Evolutionary conservation across 495 filamentous ascomycete species (phyloP).

Genomic region (Chaetomium cochliodes): DNA sequence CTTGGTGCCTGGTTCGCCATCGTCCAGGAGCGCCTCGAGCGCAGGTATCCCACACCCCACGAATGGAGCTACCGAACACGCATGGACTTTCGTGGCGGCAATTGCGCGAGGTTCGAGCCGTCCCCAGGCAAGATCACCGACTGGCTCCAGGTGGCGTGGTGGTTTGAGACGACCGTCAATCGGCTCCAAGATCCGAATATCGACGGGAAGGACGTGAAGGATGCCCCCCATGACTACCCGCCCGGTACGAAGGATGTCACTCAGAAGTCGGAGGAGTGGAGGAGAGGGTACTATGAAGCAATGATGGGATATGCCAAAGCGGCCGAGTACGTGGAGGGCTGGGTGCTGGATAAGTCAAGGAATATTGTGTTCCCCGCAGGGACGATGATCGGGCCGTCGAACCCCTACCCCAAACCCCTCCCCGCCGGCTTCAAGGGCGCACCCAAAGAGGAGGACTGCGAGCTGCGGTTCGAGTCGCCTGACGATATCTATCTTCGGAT

Average conservation of each 20-base stretch:
- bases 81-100: constrained; percentile 58
- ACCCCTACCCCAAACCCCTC: constrained; percentile 73
- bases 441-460: constrained; percentile 70
- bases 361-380: constrained; percentile 64
- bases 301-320: constrained; percentile 72
- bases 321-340: constrained; percentile 77
- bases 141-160: constrained; percentile 60
- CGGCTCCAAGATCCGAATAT: constrained; percentile 61
- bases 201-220: constrained; percentile 64
- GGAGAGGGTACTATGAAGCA: constrained; percentile 75
- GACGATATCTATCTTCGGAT: constrained; percentile 75
- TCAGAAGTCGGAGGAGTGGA: constrained; percentile 74
- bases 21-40: constrained; percentile 68
- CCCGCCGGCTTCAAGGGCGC: constrained; percentile 56
- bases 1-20: constrained; percentile 56
- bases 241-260: constrained; percentile 59
- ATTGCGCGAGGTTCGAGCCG: constrained; percentile 54
- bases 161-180: constrained; percentile 53
- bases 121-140: constrained; percentile 53
- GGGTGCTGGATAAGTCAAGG: constrained; percentile 65
- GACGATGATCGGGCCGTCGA: constrained; percentile 74
- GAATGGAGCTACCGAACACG: constrained; percentile 70
- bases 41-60: constrained; percentile 67
- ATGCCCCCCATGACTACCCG: constrained; percentile 35
- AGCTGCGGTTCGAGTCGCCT: constrained; percentile 59